Conservation (phyloP, 331 rosid species). For the Saraca asoca region DNA sequence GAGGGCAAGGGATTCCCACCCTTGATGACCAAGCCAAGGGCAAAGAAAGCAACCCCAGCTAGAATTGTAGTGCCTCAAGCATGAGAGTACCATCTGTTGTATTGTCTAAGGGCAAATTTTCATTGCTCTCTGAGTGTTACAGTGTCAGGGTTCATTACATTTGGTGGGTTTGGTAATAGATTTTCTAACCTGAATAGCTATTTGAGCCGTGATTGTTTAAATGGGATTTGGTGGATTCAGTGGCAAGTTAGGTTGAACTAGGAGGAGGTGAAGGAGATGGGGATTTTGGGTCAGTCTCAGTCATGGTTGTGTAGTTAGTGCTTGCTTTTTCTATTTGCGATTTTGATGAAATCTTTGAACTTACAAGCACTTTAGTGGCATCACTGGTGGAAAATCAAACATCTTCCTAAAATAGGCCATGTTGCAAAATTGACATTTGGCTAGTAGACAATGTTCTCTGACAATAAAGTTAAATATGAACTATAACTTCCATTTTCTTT, state of each 20-base stretch:
- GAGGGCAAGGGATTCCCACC: constrained; percentile 88
- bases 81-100: constrained; percentile 80
- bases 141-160: constrained; percentile 62
- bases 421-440: no score
- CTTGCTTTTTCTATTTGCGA: background rate
- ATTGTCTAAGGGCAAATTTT: constrained; percentile 71
- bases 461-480: no score
- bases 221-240: constrained; percentile 21
- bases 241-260: constrained; percentile 28
- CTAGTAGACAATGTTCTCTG: no score
- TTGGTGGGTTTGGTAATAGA: constrained; percentile 62
- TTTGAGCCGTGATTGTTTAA: constrained; percentile 5
- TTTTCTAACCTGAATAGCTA: constrained; percentile 39
- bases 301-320: constrained; percentile 28
- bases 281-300: constrained; percentile 42
- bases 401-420: background rate
- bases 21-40: constrained; percentile 90
- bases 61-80: constrained; percentile 98
- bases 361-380: background rate
- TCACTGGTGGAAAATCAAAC: background rate
- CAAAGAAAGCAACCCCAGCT: constrained; percentile 82
- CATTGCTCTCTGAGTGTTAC: constrained; percentile 86
- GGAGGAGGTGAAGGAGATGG: constrained; percentile 40
- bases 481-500: no score
- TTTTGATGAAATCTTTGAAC: no score